phyloP scores from a whole-genome alignment of 2,329 filamentous ascomycete genomes.

The Ceratocystis variospora region DNA sequence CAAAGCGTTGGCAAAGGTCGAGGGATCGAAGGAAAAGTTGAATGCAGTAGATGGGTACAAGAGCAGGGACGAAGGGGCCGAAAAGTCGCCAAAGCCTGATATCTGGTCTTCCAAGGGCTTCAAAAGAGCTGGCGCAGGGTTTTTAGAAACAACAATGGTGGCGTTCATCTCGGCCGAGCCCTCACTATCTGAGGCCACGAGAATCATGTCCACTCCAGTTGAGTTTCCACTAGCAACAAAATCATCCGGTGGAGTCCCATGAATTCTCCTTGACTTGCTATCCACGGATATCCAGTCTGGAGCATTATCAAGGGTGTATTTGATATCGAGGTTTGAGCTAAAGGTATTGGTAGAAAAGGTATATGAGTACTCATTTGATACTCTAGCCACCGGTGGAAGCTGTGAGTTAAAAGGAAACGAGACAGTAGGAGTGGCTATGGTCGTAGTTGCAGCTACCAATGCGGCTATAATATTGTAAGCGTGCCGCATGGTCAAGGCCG shows the following conservation, averaged over 20 bases:
- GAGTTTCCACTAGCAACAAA: slow-evolving; percentile 38
- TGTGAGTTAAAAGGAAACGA: slow-evolving; percentile 73
- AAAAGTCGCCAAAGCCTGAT: slow-evolving; percentile 42
- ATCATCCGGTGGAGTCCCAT: slow-evolving; percentile 49
- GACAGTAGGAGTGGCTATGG: slow-evolving; percentile 30
- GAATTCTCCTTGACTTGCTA: slow-evolving; percentile 47
- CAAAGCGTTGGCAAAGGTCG: slow-evolving; percentile 49
- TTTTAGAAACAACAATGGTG: slow-evolving; percentile 55
- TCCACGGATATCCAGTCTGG: slow-evolving; percentile 68
- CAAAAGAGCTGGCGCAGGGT: slow-evolving; percentile 38
- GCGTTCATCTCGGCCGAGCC: slow-evolving; percentile 52
- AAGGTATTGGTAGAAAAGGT: slow-evolving; percentile 64
- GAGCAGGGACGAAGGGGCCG: slow-evolving; percentile 45
- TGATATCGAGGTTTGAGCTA: slow-evolving; percentile 42
- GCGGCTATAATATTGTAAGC: slow-evolving; percentile 23
- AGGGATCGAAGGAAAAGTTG: slow-evolving; percentile 37
- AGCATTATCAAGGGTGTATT: slow-evolving; percentile 49
- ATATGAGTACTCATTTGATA: slow-evolving; percentile 54
- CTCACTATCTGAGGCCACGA: slow-evolving; percentile 55
- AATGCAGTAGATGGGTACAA: slow-evolving; percentile 41
- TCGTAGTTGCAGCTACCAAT: slow-evolving; percentile 24
- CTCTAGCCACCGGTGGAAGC: slow-evolving; percentile 62
- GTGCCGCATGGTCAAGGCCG: slow-evolving; percentile 2
- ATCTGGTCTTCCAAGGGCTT: slow-evolving; percentile 47
- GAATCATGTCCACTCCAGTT: slow-evolving; percentile 46